Percentiles rank a stretch among this genome's conserved stretches.
Conservation (phyloP, 139 green algal species). For the Coelastrella sp. region DNA sequence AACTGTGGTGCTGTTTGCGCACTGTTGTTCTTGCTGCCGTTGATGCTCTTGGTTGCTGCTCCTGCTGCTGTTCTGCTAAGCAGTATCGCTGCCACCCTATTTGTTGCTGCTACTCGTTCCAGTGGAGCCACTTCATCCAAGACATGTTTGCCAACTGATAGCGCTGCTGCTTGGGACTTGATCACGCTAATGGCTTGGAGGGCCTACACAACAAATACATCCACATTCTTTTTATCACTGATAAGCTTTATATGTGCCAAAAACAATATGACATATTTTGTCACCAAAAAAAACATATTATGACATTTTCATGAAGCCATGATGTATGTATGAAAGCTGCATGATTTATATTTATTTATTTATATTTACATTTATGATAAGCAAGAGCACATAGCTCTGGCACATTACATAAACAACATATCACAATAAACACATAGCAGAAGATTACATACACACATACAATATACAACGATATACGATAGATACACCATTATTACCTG, state of each 20-base stretch:
- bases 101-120: conserved; percentile 20
- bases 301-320: too few relatives aligned
- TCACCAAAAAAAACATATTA: too few relatives aligned
- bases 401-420: too few relatives aligned
- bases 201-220: neutral
- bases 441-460: neutral
- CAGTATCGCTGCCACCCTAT: conserved; percentile 18
- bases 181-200: neutral
- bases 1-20: neutral
- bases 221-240: too few relatives aligned
- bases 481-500: too few relatives aligned
- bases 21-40: neutral
- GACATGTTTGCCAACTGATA: neutral
- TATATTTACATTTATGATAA: too few relatives aligned
- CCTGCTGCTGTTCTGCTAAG: conserved; percentile 2
- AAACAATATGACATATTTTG: too few relatives aligned
- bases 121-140: neutral
- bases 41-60: conserved; percentile 22
- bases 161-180: neutral
- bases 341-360: too few relatives aligned
- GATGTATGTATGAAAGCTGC: too few relatives aligned
- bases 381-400: too few relatives aligned
- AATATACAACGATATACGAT: too few relatives aligned
- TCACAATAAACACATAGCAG: neutral
- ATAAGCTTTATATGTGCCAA: too few relatives aligned